Evolutionary conservation across 75 land plant species (phyloP), one percentile per base, ranked within the genome.

Genomic region (Sequoiadendron giganteum): DNA sequence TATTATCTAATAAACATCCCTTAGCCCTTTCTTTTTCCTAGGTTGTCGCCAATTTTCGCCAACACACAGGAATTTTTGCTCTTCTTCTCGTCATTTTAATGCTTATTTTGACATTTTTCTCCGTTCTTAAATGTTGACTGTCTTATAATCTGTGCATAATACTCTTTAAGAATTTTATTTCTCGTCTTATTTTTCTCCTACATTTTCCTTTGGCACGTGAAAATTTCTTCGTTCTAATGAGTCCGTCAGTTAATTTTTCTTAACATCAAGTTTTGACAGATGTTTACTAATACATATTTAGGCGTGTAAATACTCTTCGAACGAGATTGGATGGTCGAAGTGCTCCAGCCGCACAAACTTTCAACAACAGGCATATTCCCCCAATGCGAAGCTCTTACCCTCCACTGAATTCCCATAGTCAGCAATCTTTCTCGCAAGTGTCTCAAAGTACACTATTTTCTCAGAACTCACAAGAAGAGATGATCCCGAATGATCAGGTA

Each of bases 281-380:
- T 73, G 10, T 43, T 45, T 5, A 25, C 45, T 16, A 25, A 25
- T 78, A 1, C 54, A 39, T 25, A 14, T 43, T 43, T 4, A 81
- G 83, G 49, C 45, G 45, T 81, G 83, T 25, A 81, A 81, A 81
- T 81, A 28, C 28, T 42, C 48, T 81, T 45, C 83, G 83, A 48
- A 81, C 83, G 49, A 81, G 83, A 81, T 43, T 81, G 83, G 83
- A 81, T 3, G 49, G 47, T 81, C 83, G 83, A 45, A 81, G 30
- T 25, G 83, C 83, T 81, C 83, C 83, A 21, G 43, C 49, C 28
- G 83, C 83, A 43, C 83, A 81, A 81, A 32, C 43, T 81, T 81
- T 81, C 48, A 81, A 81, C 83, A 81, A 81, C 25, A 81, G 83
- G 48, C 83, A 81, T 81, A 81, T 81, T 81, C 83, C 83, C 21